Conservation (phyloP, 306 rosid genomes). For the Pterocarpus macrocarpus region DNA sequence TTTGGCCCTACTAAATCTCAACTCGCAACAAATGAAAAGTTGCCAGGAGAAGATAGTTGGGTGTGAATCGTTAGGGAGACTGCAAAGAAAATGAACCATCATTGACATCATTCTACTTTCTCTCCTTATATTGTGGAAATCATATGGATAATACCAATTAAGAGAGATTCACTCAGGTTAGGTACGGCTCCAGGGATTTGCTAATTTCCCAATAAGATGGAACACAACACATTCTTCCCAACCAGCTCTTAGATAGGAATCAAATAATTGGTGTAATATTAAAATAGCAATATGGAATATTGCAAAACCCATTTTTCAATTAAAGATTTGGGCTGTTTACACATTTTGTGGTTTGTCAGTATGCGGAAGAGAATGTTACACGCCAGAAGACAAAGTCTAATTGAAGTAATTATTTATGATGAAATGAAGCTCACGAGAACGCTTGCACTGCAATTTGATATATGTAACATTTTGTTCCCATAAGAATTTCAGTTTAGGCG, state of each 20-base stretch:
- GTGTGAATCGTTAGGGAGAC: constrained; percentile 2
- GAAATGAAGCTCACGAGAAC: constrained; percentile 43
- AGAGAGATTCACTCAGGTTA: not conserved
- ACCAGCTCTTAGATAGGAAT: constrained; percentile 4
- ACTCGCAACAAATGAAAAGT: not conserved
- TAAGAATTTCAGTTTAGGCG: not conserved
- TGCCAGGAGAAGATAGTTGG: not conserved
- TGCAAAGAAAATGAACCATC: not conserved
- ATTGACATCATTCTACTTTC: not conserved
- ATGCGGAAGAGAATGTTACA: constrained; percentile 31
- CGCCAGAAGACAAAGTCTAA: constrained; percentile 1
- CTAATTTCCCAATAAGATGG: constrained; percentile 18
- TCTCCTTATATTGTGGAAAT: not conserved
- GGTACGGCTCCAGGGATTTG: constrained; percentile 38
- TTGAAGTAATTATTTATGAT: constrained; percentile 3
- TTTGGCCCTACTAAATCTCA: not conserved
- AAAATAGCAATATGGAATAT: constrained; percentile 42
- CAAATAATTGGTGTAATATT: constrained; percentile 35
- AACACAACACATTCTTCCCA: constrained; percentile 8
- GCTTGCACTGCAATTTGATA: not conserved
- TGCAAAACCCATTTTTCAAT: not conserved
- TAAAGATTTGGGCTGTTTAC: not conserved
- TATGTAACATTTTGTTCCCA: not conserved
- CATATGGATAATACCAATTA: constrained; percentile 2
- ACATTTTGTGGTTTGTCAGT: not conserved